Percentiles rank a stretch among this genome's conserved stretches.
These are phyloP conservation scores for Nasturtium officinale DNA, from an alignment of 345 rosid genomes.

Conservation along the genomic window DNA sequence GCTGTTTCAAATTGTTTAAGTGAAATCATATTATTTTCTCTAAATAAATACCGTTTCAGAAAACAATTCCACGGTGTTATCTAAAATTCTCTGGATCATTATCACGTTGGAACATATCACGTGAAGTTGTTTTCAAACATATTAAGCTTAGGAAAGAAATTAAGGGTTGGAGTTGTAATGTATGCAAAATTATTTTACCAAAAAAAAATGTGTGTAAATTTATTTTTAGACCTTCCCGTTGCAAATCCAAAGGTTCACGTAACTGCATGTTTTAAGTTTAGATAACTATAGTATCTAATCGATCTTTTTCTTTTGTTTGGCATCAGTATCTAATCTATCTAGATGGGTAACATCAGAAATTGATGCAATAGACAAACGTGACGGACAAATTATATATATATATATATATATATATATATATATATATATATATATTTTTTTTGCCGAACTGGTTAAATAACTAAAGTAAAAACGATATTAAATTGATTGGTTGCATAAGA, in stretches of 20 bases:
- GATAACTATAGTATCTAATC: constrained; percentile 23
- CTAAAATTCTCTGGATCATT: background rate
- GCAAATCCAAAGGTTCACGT: constrained; percentile 21
- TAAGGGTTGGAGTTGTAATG: background rate
- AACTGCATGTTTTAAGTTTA: constrained; percentile 6
- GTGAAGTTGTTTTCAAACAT: no score
- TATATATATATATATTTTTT: no score
- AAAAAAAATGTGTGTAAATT: background rate
- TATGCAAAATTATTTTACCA: background rate
- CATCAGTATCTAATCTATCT: background rate
- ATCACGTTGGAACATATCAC: background rate
- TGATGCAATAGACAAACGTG: constrained; percentile 21
- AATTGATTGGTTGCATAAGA: background rate
- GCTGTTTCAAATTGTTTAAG: no score
- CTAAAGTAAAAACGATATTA: background rate
- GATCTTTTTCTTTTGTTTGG: background rate
- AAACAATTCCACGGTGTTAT: background rate
- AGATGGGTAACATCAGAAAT: constrained; percentile 1
- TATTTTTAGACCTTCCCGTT: constrained; percentile 16
- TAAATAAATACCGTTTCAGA: background rate
- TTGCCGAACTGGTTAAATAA: background rate
- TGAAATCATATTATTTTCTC: background rate
- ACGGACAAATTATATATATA: background rate
- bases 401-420: no score
- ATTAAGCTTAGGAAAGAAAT: no score